Evolutionary conservation across 2,329 filamentous ascomycete species (phyloP).

Genomic region (Monilinia polystroma): DNA sequence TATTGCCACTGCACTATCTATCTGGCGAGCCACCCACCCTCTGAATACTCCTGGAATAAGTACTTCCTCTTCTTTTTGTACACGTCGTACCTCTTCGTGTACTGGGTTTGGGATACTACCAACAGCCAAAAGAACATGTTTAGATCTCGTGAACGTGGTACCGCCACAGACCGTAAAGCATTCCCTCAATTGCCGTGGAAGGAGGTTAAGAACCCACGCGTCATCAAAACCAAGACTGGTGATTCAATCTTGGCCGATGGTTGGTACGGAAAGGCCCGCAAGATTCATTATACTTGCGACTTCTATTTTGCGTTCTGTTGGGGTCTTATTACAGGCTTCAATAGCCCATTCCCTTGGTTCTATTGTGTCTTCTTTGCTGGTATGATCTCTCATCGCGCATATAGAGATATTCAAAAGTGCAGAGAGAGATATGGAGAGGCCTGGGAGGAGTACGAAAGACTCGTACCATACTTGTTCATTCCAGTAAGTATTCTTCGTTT

Average conservation of each 20-base stretch:
- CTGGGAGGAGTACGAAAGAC: constrained; percentile 77
- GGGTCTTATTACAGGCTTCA: constrained; percentile 80
- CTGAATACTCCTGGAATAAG: constrained; percentile 74
- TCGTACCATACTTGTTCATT: constrained; percentile 82
- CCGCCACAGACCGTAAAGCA: constrained; percentile 66
- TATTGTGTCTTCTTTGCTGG: constrained; percentile 76
- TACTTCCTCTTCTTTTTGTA: constrained; percentile 65
- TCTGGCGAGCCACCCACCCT: constrained; percentile 75
- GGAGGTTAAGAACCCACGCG: constrained; percentile 75
- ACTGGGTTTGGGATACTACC: constrained; percentile 90
- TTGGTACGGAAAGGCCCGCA: constrained; percentile 80
- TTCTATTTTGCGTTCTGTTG: constrained; percentile 74
- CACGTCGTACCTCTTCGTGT: constrained; percentile 73
- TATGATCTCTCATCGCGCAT: constrained; percentile 79
- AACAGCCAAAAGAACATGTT: constrained; percentile 95
- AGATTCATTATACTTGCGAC: constrained; percentile 80
- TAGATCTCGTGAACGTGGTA: constrained; percentile 75
- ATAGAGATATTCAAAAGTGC: constrained; percentile 73
- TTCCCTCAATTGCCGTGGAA: constrained; percentile 93
- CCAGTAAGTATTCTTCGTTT: constrained; percentile 49
- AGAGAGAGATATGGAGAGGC: constrained; percentile 76
- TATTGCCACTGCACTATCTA: constrained; percentile 94
- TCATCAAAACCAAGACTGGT: constrained; percentile 69
- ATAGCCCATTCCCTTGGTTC: constrained; percentile 84
- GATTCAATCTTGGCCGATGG: constrained; percentile 80